Evolutionary conservation across 1,139 yeast genomes (phyloP).

Genomic region (Geotrichum armillariae): DNA sequence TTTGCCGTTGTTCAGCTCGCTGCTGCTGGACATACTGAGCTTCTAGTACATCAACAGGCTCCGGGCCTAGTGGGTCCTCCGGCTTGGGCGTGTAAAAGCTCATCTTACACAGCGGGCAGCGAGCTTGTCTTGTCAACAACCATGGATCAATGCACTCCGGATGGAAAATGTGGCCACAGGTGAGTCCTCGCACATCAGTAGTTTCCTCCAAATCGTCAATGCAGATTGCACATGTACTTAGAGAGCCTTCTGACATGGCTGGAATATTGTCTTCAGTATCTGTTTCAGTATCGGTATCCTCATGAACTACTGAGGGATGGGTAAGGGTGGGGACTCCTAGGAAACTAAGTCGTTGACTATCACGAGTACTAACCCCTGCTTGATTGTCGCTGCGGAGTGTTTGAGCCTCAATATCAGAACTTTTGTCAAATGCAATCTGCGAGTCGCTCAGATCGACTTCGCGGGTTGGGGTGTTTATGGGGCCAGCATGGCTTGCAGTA

Average conservation of each 20-base stretch:
- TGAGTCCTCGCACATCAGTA: constrained; percentile 66
- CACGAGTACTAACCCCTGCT: constrained; percentile 14
- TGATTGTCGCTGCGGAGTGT: neutral
- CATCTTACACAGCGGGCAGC: constrained; percentile 82
- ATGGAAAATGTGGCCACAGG: constrained; percentile 87
- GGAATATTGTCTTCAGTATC: constrained; percentile 26
- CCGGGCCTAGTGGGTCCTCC: constrained; percentile 24
- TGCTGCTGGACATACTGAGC: neutral
- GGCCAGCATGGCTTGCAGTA: neutral
- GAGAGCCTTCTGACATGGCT: constrained; percentile 21
- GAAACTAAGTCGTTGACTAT: constrained; percentile 12
- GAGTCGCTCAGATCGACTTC: neutral
- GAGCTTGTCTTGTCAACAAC: constrained; percentile 72
- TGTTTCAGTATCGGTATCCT: constrained; percentile 9
- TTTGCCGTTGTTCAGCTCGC: neutral
- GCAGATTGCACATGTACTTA: constrained; percentile 79
- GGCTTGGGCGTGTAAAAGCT: constrained; percentile 37
- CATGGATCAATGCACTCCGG: constrained; percentile 80
- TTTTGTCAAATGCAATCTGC: constrained; percentile 15
- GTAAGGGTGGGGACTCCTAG: constrained; percentile 14
- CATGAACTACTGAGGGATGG: neutral
- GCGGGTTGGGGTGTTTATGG: constrained; percentile 1
- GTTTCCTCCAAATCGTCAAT: constrained; percentile 54
- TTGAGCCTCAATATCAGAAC: constrained; percentile 20
- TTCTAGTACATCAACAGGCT: constrained; percentile 20